phyloP scores from a whole-genome alignment of 2,329 filamentous ascomycete species.

The Beauveria bassiana region DNA sequence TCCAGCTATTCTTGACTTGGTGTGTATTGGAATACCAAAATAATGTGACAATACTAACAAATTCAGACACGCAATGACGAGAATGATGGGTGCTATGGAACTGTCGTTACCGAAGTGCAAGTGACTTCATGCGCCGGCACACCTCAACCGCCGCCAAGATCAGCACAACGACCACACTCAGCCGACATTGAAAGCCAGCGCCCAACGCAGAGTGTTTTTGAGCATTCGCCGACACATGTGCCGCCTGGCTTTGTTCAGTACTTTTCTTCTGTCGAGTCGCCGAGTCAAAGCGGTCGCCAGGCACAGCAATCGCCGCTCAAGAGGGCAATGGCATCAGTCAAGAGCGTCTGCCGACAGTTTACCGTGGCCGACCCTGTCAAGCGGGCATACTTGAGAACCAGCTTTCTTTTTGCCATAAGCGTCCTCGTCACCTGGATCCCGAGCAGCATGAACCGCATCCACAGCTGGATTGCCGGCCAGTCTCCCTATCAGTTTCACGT shows the following conservation, averaged over 20 bases:
- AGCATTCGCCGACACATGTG: conserved; percentile 13
- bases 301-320: conserved; percentile 14
- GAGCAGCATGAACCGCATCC: conserved; percentile 66
- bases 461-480: conserved; percentile 49
- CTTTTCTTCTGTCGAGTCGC: conserved; percentile 27
- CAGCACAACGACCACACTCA: neutral
- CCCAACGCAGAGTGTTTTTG: neutral
- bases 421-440: conserved; percentile 56
- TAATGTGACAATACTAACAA: neutral
- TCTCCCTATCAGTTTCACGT: conserved; percentile 60
- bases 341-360: conserved; percentile 22
- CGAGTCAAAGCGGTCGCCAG: neutral
- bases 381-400: conserved; percentile 52
- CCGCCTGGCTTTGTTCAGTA: conserved; percentile 20
- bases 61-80: conserved; percentile 10
- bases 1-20: conserved; percentile 24
- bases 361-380: conserved; percentile 46
- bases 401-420: conserved; percentile 53
- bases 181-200: neutral
- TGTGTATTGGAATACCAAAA: conserved; percentile 13
- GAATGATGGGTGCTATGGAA: conserved; percentile 36
- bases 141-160: neutral
- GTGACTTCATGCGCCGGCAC: neutral
- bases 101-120: conserved; percentile 46
- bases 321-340: conserved; percentile 22